A percentile compares a stretch with the other conserved stretches of the same genome.
Conservation (phyloP, 805 yeast genomes). For the Starmerella etchellsii region DNA sequence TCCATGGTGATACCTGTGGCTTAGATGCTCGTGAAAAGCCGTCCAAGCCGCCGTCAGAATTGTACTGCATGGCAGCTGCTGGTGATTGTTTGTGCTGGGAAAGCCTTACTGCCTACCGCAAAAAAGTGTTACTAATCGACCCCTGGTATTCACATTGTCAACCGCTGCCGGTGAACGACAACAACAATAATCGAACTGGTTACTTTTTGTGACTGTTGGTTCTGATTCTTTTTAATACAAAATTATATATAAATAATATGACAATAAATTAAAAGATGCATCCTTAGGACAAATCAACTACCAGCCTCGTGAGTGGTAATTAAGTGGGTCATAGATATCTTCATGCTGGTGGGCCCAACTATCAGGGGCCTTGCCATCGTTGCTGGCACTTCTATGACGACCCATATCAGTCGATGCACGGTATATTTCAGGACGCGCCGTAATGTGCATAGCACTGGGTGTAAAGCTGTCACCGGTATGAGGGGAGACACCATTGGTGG, state of each 20-base stretch:
- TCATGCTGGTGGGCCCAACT: conserved; percentile 14
- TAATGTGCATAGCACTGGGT: conserved; percentile 1
- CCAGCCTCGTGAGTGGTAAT: conserved; percentile 23
- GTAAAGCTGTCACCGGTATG: neutral
- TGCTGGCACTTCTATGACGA: neutral
- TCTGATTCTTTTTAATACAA: too few species aligned
- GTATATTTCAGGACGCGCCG: conserved; percentile 15
- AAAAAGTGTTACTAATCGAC: too few species aligned
- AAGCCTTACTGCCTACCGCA: too few species aligned
- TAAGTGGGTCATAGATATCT: conserved; percentile 20
- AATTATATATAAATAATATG: too few species aligned
- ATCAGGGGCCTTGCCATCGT: neutral
- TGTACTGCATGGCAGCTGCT: neutral
- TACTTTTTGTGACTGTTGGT: too few species aligned
- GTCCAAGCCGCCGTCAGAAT: neutral
- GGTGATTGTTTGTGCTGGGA: neutral
- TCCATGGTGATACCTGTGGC: conserved; percentile 18
- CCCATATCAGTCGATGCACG: conserved; percentile 15
- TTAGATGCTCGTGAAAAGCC: neutral
- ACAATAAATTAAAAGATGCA: too few species aligned
- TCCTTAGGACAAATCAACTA: too few species aligned
- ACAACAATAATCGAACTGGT: too few species aligned
- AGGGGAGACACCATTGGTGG: too few species aligned
- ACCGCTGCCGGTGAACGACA: too few species aligned
- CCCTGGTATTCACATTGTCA: too few species aligned